A percentile compares a stretch with the other conserved stretches of the same genome.
These are phyloP conservation scores for Earliella scabrosa DNA, from an alignment of 1,284 basidiomycete genomes.

Conservation along the genomic window DNA sequence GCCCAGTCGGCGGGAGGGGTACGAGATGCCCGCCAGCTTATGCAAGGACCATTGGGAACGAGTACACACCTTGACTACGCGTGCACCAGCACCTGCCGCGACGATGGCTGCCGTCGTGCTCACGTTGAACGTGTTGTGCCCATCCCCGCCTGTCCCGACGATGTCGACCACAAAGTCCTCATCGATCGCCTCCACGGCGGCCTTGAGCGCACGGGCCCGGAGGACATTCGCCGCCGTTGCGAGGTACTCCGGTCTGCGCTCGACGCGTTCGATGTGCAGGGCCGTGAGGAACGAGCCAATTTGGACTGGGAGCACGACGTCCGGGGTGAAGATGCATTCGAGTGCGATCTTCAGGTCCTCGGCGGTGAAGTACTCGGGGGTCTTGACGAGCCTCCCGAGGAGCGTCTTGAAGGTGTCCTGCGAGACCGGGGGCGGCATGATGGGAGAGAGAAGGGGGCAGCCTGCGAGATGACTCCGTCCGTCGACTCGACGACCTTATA, in stretches of 20 bases:
- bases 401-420: conserved; percentile 77
- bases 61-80: conserved; percentile 73
- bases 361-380: conserved; percentile 75
- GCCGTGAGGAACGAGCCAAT: conserved; percentile 87
- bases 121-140: conserved; percentile 97
- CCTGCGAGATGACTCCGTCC: conserved; percentile 11
- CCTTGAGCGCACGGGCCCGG: conserved; percentile 66
- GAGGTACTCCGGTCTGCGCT: conserved; percentile 75
- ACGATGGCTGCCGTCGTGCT: conserved; percentile 95
- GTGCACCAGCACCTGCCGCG: conserved; percentile 91
- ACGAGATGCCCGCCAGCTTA: neutral
- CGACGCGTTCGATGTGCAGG: conserved; percentile 76
- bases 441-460: conserved; percentile 10
- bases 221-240: conserved; percentile 80
- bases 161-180: conserved; percentile 76
- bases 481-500: neutral
- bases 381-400: conserved; percentile 76
- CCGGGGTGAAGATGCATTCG: conserved; percentile 74
- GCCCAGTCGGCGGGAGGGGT: too few relatives aligned
- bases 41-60: too few relatives aligned
- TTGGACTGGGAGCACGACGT: conserved; percentile 66
- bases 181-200: conserved; percentile 58
- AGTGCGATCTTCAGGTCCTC: conserved; percentile 75
- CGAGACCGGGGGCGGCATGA: conserved; percentile 29
- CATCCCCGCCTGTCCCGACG: conserved; percentile 92